Percentiles rank a stretch among this genome's conserved stretches.
Evolutionary conservation across 345 rosid species (phyloP).

Genomic region (Eucalyptus pauciflora): DNA sequence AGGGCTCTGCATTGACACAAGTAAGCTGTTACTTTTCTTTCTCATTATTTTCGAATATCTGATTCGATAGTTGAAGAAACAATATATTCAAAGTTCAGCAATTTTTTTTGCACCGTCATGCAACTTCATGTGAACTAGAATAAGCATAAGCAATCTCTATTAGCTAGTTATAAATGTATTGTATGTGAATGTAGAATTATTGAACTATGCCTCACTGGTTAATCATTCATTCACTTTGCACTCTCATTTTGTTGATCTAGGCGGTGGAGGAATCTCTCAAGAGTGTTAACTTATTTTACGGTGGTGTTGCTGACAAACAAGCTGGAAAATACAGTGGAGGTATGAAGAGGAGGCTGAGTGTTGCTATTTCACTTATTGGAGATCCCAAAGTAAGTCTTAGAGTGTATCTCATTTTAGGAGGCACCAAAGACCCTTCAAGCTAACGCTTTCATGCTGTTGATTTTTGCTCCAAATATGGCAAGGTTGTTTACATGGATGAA

Average conservation of each 20-base stretch:
- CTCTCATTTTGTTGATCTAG: conserved; percentile 8
- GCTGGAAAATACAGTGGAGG: conserved; percentile 97
- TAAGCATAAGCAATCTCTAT: background rate
- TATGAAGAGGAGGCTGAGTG: conserved; percentile 97
- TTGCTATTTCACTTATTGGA: conserved; percentile 91
- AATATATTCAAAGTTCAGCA: background rate
- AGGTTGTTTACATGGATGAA: conserved; percentile 99
- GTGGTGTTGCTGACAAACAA: conserved; percentile 79
- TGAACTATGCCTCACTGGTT: background rate
- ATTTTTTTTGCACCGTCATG: background rate
- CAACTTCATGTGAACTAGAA: background rate
- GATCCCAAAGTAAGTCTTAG: conserved; percentile 59
- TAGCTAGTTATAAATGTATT: background rate
- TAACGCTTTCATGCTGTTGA: background rate
- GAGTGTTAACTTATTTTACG: conserved; percentile 62
- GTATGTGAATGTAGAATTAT: too few species aligned
- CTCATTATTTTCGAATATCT: background rate
- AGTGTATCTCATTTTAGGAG: background rate
- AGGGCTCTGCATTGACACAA: conserved; percentile 49
- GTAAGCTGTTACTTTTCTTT: conserved; percentile 19
- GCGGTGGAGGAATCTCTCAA: conserved; percentile 90
- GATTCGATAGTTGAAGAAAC: background rate
- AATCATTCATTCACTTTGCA: background rate
- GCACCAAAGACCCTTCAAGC: background rate
- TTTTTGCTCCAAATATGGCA: background rate